Conservation (phyloP, 2,329 filamentous ascomycete species). For the Elsinoe arachidis region DNA sequence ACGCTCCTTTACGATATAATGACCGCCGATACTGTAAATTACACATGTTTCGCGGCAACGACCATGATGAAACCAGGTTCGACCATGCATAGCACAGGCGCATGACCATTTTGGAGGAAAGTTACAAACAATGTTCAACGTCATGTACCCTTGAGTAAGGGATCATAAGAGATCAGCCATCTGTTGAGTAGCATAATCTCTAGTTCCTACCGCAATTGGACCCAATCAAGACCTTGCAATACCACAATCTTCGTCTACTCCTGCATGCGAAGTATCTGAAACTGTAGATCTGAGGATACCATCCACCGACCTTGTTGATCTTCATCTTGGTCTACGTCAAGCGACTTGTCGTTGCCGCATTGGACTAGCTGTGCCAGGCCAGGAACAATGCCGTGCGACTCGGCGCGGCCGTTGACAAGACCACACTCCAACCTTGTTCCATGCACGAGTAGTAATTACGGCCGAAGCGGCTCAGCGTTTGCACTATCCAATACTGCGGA, state of each 20-base stretch:
- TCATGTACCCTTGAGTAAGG: neutral
- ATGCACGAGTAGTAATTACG: too few relatives aligned
- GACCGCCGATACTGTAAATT: slow-evolving; percentile 1
- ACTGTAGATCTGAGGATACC: neutral
- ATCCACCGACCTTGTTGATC: neutral
- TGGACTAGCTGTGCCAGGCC: neutral
- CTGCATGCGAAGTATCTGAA: neutral
- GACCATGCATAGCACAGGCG: slow-evolving; percentile 5
- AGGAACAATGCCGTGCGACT: neutral
- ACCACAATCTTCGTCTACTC: neutral
- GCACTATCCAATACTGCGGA: too few relatives aligned
- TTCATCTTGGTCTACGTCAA: neutral
- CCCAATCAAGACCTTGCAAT: neutral
- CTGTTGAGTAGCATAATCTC: slow-evolving; percentile 3
- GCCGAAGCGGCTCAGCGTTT: too few relatives aligned
- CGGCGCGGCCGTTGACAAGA: neutral
- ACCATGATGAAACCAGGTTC: slow-evolving; percentile 3
- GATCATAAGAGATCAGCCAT: neutral
- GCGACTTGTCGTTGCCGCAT: neutral
- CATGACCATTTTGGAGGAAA: slow-evolving; percentile 1
- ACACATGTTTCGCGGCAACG: slow-evolving; percentile 7
- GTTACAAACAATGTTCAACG: neutral
- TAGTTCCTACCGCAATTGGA: neutral
- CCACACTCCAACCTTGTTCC: neutral
- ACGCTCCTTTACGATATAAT: slow-evolving; percentile 13